Evolutionary conservation across 805 yeast genomes (phyloP), one percentile per base, ranked within the genome.

Genomic region (Hanseniaspora osmophila): DNA sequence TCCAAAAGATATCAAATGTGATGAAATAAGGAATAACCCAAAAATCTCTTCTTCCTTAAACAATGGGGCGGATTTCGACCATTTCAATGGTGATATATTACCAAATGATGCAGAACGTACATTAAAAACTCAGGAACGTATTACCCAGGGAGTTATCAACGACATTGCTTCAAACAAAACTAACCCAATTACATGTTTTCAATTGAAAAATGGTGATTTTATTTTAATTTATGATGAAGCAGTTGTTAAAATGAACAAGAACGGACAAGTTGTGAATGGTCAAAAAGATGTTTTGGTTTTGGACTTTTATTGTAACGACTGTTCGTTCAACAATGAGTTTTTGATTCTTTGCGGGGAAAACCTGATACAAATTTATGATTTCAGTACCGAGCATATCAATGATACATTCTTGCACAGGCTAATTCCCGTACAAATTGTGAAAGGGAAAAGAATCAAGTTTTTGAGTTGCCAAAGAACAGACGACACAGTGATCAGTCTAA

Each of bases 141-240:
- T 62, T 53, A 59, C 61, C 10, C 61, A 59, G 45, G 55, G 59
- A 47, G 67, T 66, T 29, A 65, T 66, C 42, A 64, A 65, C 29
- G 62, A 70, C 37, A 67, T 73, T 10, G 50, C 54, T 2, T 54
- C 59, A 12, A 54, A 53, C 35, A 54, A 64, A 52, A 54, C 63
- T 1, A 64, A 62, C 44, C 84, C 90, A 1, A 60, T 80, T 52
- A 77, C 80, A 2, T 77, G 81, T 70, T 78, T 73, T 56, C 75
- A 75, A 53, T 65, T 81, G n/a, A 60, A 67, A 9, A 74, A 75
- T 42, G 66, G 73, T 44, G 62, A 67, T 44, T 73, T 78, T 44
- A 60, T 83, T 12, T 58, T 83, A 41, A 80, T 83, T 33, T 85
- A 83, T 63, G 82, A 74, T 46, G 78, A 77, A 44, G 78, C 80